Evolutionary conservation across 228 moss, liverwort and hornwort genomes (phyloP).

Genomic region (Sphagnum fallax): DNA sequence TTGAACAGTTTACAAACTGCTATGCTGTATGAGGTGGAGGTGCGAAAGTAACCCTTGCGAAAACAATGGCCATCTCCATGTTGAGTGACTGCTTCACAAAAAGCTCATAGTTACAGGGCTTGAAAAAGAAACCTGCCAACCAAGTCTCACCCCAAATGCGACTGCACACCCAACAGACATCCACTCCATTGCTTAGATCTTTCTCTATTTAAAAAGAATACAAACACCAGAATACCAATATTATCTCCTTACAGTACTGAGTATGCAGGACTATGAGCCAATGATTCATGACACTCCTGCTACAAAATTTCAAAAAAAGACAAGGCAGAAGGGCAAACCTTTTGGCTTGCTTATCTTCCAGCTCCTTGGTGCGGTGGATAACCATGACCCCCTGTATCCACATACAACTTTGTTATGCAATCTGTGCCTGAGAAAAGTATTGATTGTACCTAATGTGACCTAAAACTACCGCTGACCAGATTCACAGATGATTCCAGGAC

Average conservation of each 20-base stretch:
- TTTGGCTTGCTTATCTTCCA: slow-evolving; percentile 94
- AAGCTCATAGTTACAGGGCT: slow-evolving; percentile 98
- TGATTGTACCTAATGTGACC: too few relatives aligned
- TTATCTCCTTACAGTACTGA: too few relatives aligned
- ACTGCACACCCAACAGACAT: slow-evolving; percentile 41
- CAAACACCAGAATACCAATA: not conserved
- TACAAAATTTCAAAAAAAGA: too few relatives aligned
- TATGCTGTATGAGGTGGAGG: not conserved
- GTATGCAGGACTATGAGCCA: too few relatives aligned
- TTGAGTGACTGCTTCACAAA: slow-evolving; percentile 98
- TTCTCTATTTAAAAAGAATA: not conserved
- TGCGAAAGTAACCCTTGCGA: slow-evolving; percentile 55
- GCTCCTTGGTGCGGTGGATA: slow-evolving; percentile 88
- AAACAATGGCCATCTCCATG: slow-evolving; percentile 99
- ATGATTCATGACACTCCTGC: too few relatives aligned
- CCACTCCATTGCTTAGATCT: not conserved
- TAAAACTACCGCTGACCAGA: too few relatives aligned
- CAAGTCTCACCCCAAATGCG: slow-evolving; percentile 99
- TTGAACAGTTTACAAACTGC: not conserved
- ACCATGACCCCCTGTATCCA: slow-evolving; percentile 54
- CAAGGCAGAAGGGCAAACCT: slow-evolving; percentile 31
- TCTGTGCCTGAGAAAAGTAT: slow-evolving; percentile 11
- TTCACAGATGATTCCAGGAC: not conserved
- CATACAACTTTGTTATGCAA: slow-evolving; percentile 26
- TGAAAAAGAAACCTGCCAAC: slow-evolving; percentile 91